Conservation (phyloP, 163 green algal genomes). For the Chloromonas sp. region DNA sequence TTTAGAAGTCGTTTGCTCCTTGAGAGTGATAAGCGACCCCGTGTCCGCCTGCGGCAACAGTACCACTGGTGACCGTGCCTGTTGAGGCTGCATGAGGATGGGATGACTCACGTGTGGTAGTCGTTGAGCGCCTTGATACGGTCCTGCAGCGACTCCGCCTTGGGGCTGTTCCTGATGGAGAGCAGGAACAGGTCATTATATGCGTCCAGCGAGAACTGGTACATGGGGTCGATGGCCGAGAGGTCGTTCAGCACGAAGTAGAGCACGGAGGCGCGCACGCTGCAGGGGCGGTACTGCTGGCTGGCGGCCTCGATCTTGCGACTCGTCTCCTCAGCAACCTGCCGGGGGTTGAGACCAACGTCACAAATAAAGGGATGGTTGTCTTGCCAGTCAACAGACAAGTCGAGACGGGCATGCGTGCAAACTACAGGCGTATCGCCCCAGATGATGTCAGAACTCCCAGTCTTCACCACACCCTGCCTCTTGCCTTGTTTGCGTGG, state of each 20-base stretch:
- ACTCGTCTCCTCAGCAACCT: slow-evolving; percentile 72
- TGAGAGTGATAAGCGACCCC: no score
- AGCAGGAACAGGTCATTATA: slow-evolving; percentile 78
- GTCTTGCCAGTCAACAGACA: no score
- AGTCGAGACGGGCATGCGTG: no score
- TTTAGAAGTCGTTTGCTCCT: no score
- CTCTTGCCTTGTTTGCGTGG: no score
- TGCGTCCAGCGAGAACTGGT: slow-evolving; percentile 86
- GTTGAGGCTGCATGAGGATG: no score
- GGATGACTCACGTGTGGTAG: slow-evolving; percentile 59
- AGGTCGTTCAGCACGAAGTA: slow-evolving; percentile 86
- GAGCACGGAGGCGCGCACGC: slow-evolving; percentile 61
- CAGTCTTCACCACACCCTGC: no score
- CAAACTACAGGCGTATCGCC: no score
- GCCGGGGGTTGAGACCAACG: background rate
- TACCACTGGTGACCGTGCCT: no score
- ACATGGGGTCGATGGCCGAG: slow-evolving; percentile 76
- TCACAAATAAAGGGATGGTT: no score
- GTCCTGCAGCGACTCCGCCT: slow-evolving; percentile 57
- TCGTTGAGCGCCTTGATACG: slow-evolving; percentile 81
- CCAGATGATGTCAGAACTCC: no score
- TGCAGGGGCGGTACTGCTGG: slow-evolving; percentile 66
- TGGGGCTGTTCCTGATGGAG: slow-evolving; percentile 51
- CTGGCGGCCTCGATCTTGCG: slow-evolving; percentile 71
- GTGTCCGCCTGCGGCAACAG: no score